Evolutionary conservation across 2,329 filamentous ascomycete genomes (phyloP).

Genomic region (Cladosporium phlei): DNA sequence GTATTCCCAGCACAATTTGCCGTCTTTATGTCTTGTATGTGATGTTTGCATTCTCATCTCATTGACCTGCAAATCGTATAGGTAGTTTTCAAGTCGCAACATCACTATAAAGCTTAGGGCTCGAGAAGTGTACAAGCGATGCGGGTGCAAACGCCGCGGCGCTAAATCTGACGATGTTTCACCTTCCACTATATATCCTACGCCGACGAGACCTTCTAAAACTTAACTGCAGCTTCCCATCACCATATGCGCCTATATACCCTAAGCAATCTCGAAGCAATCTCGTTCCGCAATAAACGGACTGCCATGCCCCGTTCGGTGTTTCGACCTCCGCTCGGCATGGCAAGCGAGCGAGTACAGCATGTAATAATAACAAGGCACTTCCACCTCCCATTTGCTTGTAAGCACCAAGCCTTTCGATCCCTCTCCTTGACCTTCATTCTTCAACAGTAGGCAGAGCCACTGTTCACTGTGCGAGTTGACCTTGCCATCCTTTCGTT

Average conservation of each 20-base stretch:
- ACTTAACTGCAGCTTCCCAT: neutral
- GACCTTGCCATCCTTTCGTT: constrained; percentile 19
- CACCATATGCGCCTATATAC: neutral
- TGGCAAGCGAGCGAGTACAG: constrained; percentile 7
- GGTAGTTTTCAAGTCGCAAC: too few relatives aligned
- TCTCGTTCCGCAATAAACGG: constrained; percentile 5
- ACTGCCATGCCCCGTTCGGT: constrained; percentile 11
- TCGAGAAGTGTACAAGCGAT: too few relatives aligned
- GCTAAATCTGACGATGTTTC: constrained; percentile 3
- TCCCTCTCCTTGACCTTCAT: neutral
- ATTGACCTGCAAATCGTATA: too few relatives aligned
- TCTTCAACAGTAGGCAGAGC: constrained; percentile 11
- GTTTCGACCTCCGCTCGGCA: constrained; percentile 10
- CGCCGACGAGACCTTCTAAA: neutral
- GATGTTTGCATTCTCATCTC: too few relatives aligned
- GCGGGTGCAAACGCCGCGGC: neutral
- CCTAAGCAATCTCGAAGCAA: constrained; percentile 11
- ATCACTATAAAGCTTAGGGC: too few relatives aligned
- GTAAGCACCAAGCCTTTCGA: constrained; percentile 6
- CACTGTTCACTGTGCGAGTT: constrained; percentile 15
- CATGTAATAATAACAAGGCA: too few relatives aligned
- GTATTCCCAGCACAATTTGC: too few relatives aligned
- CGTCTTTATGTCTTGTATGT: neutral
- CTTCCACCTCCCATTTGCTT: too few relatives aligned
- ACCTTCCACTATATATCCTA: neutral